A percentile compares a stretch with the other conserved stretches of the same genome.
phyloP scores from a whole-genome alignment of 169 alveolate genomes.

The Sarcocystis neurona region DNA sequence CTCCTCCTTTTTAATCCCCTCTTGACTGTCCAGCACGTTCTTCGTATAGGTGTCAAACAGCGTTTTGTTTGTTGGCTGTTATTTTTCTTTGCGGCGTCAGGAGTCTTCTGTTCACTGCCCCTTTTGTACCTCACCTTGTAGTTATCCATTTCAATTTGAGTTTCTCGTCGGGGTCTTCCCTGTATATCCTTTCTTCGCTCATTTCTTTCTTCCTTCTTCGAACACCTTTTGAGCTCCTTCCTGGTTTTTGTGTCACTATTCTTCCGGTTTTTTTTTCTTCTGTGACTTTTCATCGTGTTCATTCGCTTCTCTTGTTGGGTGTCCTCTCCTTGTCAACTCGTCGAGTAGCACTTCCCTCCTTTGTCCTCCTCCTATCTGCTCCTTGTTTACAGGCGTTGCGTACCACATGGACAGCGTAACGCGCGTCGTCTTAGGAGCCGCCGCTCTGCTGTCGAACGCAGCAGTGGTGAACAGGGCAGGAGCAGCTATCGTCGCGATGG shows the following conservation, averaged over 20 bases:
- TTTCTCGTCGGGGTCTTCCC: not conserved
- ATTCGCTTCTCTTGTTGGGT: not conserved
- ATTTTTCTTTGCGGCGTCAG: too few relatives aligned
- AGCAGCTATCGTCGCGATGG: constrained; percentile 33
- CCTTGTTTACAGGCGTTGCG: constrained; percentile 18
- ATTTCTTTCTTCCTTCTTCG: not conserved
- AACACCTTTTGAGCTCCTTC: not conserved
- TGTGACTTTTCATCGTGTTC: not conserved
- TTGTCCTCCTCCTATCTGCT: not conserved
- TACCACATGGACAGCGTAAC: constrained; percentile 27
- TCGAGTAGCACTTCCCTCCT: not conserved
- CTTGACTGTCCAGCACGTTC: too few relatives aligned
- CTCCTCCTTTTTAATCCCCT: too few relatives aligned
- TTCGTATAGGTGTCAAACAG: too few relatives aligned
- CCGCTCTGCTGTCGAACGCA: constrained; percentile 51
- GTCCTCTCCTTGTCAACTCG: not conserved
- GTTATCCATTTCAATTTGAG: not conserved
- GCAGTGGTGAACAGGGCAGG: constrained; percentile 44
- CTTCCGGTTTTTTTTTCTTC: not conserved
- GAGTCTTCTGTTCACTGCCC: not conserved
- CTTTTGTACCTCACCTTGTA: not conserved
- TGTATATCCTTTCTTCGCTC: not conserved
- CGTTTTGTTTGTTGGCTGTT: too few relatives aligned
- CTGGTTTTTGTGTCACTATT: not conserved
- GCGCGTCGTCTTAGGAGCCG: constrained; percentile 35